Evolutionary conservation across 495 filamentous ascomycete genomes (phyloP), one percentile per base, ranked within the genome.

Genomic region (Bacidia rubella): DNA sequence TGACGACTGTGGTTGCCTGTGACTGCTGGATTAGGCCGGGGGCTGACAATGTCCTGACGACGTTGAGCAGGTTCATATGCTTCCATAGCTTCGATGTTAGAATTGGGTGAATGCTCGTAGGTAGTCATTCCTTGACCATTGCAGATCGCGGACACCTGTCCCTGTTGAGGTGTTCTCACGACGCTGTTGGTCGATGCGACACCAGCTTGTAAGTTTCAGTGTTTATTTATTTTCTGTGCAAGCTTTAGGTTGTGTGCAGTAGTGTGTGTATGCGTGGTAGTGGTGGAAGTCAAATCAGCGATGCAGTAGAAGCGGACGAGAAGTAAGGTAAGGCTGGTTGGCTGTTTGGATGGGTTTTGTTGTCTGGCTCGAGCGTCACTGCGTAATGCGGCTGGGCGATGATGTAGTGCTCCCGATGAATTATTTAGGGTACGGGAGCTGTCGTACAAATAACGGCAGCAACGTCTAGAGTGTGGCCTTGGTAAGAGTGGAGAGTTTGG

Each of bases 1-100:
- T 15, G 29, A 35, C 29, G 29, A 35, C 29, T 35, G 29, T 35
- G 29, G 57, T 49, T 65, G 65, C 27, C 59, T 20, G 63, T 47
- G 52, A 60, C 57, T 12, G 38, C 24, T 3, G 47, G 40, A 25
- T 21, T n/a, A 17, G 24, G 47, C 20, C 47, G 26, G 3, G 22
- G 19, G 22, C n/a, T 29, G 10, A 26, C 5, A 0, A 17, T 35
- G 10, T 50, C 47, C 15, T 5, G 29, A 5, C 29, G 5, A 15
- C 19, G 47, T n/a, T 50, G 25, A 23, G 11, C 5, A 32, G 19
- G 15, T 38, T 50, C 26, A n/a, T 38, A 25, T n/a, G 29, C 47
- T 12, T 32, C 29, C n/a, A 38, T 9, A 4, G 29, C 47, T 12
- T 32, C 29, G 29, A 38, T 9, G 11, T 32, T 50, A 32, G 27